Base-by-base conservation (phyloP, 331 rosid species). In the Pyrus hybrid region DNA sequence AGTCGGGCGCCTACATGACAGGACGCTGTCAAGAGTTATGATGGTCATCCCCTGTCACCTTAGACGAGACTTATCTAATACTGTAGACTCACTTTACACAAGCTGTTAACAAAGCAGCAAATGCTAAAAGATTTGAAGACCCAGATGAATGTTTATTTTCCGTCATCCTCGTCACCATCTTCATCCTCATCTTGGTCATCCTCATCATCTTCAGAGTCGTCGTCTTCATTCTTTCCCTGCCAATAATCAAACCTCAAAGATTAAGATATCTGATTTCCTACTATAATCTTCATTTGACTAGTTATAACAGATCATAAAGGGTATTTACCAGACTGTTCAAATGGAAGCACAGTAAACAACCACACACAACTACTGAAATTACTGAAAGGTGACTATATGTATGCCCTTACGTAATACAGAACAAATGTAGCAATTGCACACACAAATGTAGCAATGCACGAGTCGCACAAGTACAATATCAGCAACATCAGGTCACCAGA, bases 221-320 rank as follows among this genome's bases (percentile, higher is more conserved):
- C 96, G 6, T 86, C 90, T 11, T 81, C 93, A 30, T 89, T 90
- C 81, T 88, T 88, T 63, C 77, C 93, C 97, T 93, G 89, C 71
- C 6, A 74, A 9, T 3, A 58, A 30, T 37, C 3, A 66, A 76
- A 63, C 56, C 64, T 47, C 2, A 13, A 62, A 51, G 20, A 51
- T 22, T 41, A 41, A 70, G 43, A 21, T n/a, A 54, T n/a, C 2
- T 29, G 13, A 64, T n/a, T 67, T 37, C 33, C 61, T 14, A 10
- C 25, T 11, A 30, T 22, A 58, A 77, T 32, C 51, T 30, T 43
- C 64, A 23, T 33, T 16, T 25, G 35, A 14, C 5, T 30, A 8
- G 45, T 23, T 62, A 62, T 63, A 28, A 30, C 68, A 18, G 23
- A 64, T 41, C 47, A 41, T 29, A 5, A 30, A 30, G 45, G 9